Percentiles rank a stretch among this genome's conserved stretches.
phyloP scores from a whole-genome alignment of 805 yeast genomes.

The Yarrowia yakushimensis region DNA sequence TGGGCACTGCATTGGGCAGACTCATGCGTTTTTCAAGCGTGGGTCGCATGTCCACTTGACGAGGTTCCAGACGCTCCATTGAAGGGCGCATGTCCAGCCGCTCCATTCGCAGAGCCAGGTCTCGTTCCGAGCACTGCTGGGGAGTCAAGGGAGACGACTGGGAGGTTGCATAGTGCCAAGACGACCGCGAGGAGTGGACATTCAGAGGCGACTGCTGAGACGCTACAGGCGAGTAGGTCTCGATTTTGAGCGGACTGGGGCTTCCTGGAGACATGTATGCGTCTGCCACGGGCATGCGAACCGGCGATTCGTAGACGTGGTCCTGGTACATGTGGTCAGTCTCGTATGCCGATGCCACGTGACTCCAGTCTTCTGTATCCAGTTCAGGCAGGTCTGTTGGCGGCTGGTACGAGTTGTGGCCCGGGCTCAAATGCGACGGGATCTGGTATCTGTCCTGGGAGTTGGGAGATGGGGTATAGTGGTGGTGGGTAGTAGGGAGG shows the following conservation, averaged over 20 bases:
- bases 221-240: background rate
- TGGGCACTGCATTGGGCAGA: conserved; percentile 7
- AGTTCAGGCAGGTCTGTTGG: background rate
- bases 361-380: conserved; percentile 11
- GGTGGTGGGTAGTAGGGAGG: background rate
- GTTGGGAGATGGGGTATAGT: background rate
- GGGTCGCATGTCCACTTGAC: background rate
- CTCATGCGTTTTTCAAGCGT: conserved; percentile 3
- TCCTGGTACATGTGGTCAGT: conserved; percentile 1
- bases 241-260: background rate
- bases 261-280: conserved; percentile 1
- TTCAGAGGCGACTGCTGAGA: background rate
- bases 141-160: background rate
- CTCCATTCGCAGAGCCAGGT: background rate
- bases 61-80: background rate
- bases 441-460: conserved; percentile 2
- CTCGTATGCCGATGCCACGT: conserved; percentile 3
- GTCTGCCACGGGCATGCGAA: background rate
- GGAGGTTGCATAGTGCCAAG: background rate
- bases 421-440: background rate
- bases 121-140: background rate
- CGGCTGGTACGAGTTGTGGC: background rate
- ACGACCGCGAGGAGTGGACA: background rate
- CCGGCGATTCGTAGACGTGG: background rate
- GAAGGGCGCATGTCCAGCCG: background rate